These are phyloP conservation scores for Candida verbasci DNA, from an alignment of 805 yeast species.

Conservation along the genomic window DNA sequence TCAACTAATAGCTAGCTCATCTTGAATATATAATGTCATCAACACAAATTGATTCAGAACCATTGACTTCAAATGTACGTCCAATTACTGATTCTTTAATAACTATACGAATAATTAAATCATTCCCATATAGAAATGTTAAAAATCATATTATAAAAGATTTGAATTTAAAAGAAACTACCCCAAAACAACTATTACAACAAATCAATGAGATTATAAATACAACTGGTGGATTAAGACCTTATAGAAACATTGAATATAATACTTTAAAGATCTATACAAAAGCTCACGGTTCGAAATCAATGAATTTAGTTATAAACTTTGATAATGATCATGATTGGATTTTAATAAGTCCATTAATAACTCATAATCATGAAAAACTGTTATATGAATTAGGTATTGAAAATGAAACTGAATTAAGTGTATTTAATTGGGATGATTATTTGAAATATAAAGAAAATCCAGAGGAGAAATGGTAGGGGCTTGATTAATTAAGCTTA, in stretches of 20 bases:
- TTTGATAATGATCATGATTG: slow-evolving; percentile 76
- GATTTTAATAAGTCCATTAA: slow-evolving; percentile 37
- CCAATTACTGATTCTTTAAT: slow-evolving; percentile 72
- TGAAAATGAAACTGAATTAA: slow-evolving; percentile 89
- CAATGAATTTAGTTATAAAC: slow-evolving; percentile 87
- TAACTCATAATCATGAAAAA: slow-evolving; percentile 9
- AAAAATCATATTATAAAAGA: slow-evolving; percentile 67
- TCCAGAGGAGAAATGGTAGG: slow-evolving; percentile 87
- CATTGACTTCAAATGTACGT: slow-evolving; percentile 72
- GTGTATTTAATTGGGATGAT: slow-evolving; percentile 66
- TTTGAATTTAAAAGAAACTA: slow-evolving; percentile 65
- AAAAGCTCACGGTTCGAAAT: slow-evolving; percentile 92
- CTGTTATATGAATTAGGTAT: slow-evolving; percentile 36
- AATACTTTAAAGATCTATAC: slow-evolving; percentile 84
- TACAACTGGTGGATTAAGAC: slow-evolving; percentile 68
- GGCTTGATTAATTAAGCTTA: no score
- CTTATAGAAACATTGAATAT: slow-evolving; percentile 71
- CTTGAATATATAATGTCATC: slow-evolving; percentile 7
- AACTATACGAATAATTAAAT: slow-evolving; percentile 83
- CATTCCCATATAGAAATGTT: slow-evolving; percentile 88
- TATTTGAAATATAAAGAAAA: slow-evolving; percentile 68
- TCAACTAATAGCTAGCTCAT: background rate
- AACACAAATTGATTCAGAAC: slow-evolving; percentile 59
- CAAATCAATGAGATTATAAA: slow-evolving; percentile 41
- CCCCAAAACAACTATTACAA: slow-evolving; percentile 60